Percentiles rank a stretch among this genome's conserved stretches.
Conservation (phyloP, 1,284 basidiomycete species). For the Taiwanofungus camphoratus region DNA sequence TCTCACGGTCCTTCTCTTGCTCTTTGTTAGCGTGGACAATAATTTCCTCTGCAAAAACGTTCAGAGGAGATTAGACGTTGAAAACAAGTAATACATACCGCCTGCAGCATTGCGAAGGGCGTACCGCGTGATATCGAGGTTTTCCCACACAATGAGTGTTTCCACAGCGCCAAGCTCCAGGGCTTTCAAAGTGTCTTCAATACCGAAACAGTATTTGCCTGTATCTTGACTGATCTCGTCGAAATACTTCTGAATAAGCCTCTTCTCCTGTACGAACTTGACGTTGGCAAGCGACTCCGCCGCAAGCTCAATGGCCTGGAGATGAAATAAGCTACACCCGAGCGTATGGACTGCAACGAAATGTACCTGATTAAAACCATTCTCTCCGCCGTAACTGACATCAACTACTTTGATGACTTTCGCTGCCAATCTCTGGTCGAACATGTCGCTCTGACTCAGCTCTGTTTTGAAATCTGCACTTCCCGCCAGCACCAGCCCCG, state of each 20-base stretch:
- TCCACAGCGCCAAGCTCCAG: conserved; percentile 97
- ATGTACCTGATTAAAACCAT: conserved; percentile 93
- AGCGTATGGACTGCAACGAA: background rate
- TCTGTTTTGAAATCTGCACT: conserved; percentile 99
- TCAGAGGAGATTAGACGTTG: background rate
- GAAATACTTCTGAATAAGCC: conserved; percentile 95
- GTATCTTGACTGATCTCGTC: conserved; percentile 99
- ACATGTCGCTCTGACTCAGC: conserved; percentile 94
- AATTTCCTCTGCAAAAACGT: conserved; percentile 59
- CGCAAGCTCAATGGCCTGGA: conserved; percentile 92
- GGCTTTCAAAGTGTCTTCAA: conserved; percentile 95
- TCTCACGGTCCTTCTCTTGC: conserved; percentile 87
- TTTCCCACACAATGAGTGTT: conserved; percentile 98
- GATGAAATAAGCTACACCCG: background rate
- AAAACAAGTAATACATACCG: conserved; percentile 41
- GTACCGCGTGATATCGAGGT: conserved; percentile 84
- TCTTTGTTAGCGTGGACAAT: conserved; percentile 76
- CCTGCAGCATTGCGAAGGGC: conserved; percentile 85
- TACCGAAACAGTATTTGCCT: conserved; percentile 96
- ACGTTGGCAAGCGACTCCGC: conserved; percentile 96
- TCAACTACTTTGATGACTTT: conserved; percentile 98
- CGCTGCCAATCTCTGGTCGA: conserved; percentile 82
- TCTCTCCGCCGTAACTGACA: conserved; percentile 98
- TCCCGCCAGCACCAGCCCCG: conserved; percentile 95
- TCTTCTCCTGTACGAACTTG: conserved; percentile 99